Evolutionary conservation across 306 rosid genomes (phyloP).

Genomic region (Citrullus colocynthis): DNA sequence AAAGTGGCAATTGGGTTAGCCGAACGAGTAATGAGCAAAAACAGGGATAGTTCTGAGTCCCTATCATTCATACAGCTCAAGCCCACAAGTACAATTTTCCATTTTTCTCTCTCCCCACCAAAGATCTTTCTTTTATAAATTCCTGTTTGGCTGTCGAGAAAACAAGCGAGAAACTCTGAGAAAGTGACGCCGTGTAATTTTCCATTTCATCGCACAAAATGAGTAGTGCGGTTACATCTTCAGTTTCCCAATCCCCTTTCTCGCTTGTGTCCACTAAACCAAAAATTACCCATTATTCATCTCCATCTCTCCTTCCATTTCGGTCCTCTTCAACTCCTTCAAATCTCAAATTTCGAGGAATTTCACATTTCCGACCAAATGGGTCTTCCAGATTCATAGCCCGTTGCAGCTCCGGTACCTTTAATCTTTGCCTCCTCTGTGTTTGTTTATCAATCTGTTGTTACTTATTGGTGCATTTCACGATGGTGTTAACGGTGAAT

Average conservation of each 20-base stretch:
- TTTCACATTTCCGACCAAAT: slow-evolving; percentile 13
- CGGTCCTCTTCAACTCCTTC: slow-evolving; percentile 1
- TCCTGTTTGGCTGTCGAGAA: slow-evolving; percentile 10
- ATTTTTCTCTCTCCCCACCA: not conserved
- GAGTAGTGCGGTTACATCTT: slow-evolving; percentile 30
- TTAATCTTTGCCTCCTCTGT: not conserved
- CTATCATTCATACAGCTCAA: not conserved
- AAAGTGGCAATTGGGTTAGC: not conserved
- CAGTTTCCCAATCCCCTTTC: slow-evolving; percentile 16
- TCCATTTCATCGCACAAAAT: slow-evolving; percentile 18
- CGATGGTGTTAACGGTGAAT: not conserved
- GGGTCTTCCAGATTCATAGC: slow-evolving; percentile 20
- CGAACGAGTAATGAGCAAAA: not conserved
- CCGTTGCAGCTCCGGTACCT: slow-evolving; percentile 41
- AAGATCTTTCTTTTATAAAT: not conserved
- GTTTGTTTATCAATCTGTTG: not conserved
- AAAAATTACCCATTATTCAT: not conserved
- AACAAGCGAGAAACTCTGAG: slow-evolving; percentile 6
- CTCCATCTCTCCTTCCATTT: slow-evolving; percentile 12
- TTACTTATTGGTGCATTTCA: not conserved
- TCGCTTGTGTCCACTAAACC: slow-evolving; percentile 18
- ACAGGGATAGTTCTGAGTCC: not conserved
- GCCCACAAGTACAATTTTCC: not conserved
- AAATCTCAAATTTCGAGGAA: slow-evolving; percentile 15
- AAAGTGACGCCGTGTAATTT: slow-evolving; percentile 1